Percentiles rank a stretch among this genome's conserved stretches.
phyloP scores from a whole-genome alignment of 2,329 filamentous ascomycete species.

The Acrodontium crateriforme region DNA sequence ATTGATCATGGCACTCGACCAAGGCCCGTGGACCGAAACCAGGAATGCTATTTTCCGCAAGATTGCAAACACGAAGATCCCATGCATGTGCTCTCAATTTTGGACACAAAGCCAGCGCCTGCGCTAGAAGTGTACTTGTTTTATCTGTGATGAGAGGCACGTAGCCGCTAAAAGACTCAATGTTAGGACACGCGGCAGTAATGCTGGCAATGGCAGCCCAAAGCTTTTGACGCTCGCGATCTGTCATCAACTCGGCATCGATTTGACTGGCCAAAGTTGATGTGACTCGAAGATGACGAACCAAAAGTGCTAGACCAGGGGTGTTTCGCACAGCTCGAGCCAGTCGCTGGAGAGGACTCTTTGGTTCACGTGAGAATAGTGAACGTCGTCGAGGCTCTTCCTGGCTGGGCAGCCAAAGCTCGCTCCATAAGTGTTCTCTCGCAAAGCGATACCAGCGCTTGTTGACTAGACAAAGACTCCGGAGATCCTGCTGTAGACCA shows the following conservation, averaged over 20 bases:
- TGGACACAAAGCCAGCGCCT: conserved; percentile 41
- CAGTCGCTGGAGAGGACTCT: conserved; percentile 39
- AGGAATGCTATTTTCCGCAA: conserved; percentile 11
- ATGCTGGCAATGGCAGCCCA: conserved; percentile 40
- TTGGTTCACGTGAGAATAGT: conserved; percentile 20
- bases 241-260: conserved; percentile 16
- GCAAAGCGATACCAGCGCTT: conserved; percentile 43
- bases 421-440: conserved; percentile 35
- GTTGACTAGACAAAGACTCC: conserved; percentile 39
- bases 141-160: conserved; percentile 25
- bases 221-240: conserved; percentile 32
- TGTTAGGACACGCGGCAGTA: conserved; percentile 44
- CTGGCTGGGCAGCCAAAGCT: conserved; percentile 16
- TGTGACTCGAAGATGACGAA: conserved; percentile 40
- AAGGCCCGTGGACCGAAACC: conserved; percentile 40
- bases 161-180: conserved; percentile 42
- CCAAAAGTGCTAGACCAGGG: conserved; percentile 36
- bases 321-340: conserved; percentile 41
- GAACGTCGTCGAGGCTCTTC: conserved; percentile 32
- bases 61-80: conserved; percentile 27
- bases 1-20: conserved; percentile 38
- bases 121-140: conserved; percentile 10
- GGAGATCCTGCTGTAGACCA: conserved; percentile 42
- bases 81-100: conserved; percentile 43
- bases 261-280: conserved; percentile 30